Conservation (phyloP, 129 eudicot species). For the Glebionis coronaria region DNA sequence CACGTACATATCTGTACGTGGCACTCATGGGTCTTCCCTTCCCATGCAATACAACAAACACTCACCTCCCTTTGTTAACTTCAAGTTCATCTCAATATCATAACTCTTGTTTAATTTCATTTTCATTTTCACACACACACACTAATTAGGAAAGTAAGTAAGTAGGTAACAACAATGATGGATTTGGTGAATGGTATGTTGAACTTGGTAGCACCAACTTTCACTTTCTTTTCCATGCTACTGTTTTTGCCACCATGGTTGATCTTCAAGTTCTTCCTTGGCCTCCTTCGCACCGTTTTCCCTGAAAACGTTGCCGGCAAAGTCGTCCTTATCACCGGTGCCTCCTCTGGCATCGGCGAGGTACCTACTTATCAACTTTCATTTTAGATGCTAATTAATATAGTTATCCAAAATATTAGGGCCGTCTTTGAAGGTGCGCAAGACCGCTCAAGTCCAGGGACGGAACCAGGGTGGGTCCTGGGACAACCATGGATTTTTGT, state of each 20-base stretch:
- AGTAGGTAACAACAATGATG: slow-evolving; percentile 22
- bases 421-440: too few species aligned
- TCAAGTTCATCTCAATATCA: not conserved
- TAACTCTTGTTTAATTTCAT: not conserved
- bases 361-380: slow-evolving; percentile 13
- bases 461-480: too few species aligned
- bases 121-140: not conserved
- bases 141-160: not conserved
- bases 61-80: not conserved
- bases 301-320: slow-evolving; percentile 56
- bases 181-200: slow-evolving; percentile 47
- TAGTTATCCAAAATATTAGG: too few species aligned
- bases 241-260: slow-evolving; percentile 55
- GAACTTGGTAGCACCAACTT: slow-evolving; percentile 56
- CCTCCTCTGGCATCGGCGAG: slow-evolving; percentile 82
- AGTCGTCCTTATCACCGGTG: slow-evolving; percentile 75
- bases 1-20: not conserved
- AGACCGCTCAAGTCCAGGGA: too few species aligned
- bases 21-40: slow-evolving; percentile 3
- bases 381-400: not conserved
- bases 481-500: too few species aligned
- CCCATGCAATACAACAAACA: slow-evolving; percentile 15
- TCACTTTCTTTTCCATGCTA: slow-evolving; percentile 48
- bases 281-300: slow-evolving; percentile 39
- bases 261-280: slow-evolving; percentile 37